phyloP scores from a whole-genome alignment of 331 rosid species.

The Pyracantha coccinea region DNA sequence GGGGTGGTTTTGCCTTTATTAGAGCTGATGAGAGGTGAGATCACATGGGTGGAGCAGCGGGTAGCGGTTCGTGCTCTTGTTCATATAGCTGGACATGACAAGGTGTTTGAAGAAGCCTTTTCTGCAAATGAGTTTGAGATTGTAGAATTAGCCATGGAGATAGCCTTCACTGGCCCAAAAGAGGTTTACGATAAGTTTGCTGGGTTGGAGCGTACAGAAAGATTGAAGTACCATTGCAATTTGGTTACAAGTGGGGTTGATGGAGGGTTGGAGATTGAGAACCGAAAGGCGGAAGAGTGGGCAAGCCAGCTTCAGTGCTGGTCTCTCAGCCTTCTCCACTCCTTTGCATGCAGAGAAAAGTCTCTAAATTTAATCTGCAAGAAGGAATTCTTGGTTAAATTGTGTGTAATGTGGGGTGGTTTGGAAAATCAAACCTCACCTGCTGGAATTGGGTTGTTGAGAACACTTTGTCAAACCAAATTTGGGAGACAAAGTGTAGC shows the following conservation, averaged over 20 bases:
- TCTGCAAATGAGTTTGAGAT: constrained; percentile 32
- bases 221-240: constrained; percentile 51
- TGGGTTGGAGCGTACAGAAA: constrained; percentile 24
- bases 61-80: constrained; percentile 67
- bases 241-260: constrained; percentile 47
- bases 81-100: constrained; percentile 49
- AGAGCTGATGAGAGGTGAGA: constrained; percentile 49
- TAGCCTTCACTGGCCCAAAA: constrained; percentile 32
- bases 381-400: constrained; percentile 28
- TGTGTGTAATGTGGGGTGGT: constrained; percentile 55
- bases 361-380: constrained; percentile 39
- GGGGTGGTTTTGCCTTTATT: constrained; percentile 41
- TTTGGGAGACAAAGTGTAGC: constrained; percentile 40
- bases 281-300: constrained; percentile 74
- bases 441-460: constrained; percentile 43
- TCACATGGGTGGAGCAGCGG: constrained; percentile 75
- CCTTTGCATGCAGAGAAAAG: constrained; percentile 48
- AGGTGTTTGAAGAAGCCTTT: constrained; percentile 35
- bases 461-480: constrained; percentile 39
- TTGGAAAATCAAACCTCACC: constrained; percentile 30
- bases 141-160: constrained; percentile 32
- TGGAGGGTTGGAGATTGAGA: constrained; percentile 50
- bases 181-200: constrained; percentile 37
- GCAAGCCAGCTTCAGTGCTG: constrained; percentile 57
- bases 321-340: constrained; percentile 49